phyloP scores from a whole-genome alignment of 2,329 filamentous ascomycete species.

The Colletotrichum liriopes region DNA sequence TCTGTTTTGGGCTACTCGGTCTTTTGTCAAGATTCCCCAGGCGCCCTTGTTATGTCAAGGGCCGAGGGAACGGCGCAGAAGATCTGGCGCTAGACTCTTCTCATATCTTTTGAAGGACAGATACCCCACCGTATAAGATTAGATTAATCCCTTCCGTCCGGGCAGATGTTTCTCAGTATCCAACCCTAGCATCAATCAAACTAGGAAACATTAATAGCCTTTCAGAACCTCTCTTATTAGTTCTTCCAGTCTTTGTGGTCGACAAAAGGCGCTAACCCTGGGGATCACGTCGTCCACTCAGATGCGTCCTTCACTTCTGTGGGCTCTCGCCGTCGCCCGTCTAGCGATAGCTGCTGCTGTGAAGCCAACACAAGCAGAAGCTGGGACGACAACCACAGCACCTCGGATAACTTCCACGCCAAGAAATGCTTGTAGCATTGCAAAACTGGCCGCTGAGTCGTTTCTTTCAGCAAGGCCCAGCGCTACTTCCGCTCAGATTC shows the following conservation, averaged over 20 bases:
- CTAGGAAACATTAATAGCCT: too few relatives aligned
- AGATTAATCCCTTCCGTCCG: background rate
- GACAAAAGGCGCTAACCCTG: background rate
- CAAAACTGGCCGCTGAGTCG: slow-evolving; percentile 17
- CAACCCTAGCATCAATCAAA: background rate
- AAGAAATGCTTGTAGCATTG: slow-evolving; percentile 15
- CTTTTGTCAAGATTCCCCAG: slow-evolving; percentile 1
- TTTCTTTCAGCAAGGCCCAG: background rate
- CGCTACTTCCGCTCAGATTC: background rate
- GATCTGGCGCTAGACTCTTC: background rate
- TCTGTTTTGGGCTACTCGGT: slow-evolving; percentile 1
- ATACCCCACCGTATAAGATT: background rate
- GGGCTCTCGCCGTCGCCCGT: slow-evolving; percentile 21
- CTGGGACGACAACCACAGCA: background rate
- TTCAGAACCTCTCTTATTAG: too few relatives aligned
- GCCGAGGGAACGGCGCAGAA: background rate
- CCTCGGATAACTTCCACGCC: background rate
- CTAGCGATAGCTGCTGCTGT: slow-evolving; percentile 1
- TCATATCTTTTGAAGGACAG: background rate
- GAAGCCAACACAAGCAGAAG: slow-evolving; percentile 2
- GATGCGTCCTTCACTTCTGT: slow-evolving; percentile 20
- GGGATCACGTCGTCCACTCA: too few relatives aligned
- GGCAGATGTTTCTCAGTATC: background rate
- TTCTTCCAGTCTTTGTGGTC: too few relatives aligned
- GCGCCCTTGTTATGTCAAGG: background rate